Conservation (phyloP, 2,329 filamentous ascomycete genomes). For the Albophoma yamanashiensis region DNA sequence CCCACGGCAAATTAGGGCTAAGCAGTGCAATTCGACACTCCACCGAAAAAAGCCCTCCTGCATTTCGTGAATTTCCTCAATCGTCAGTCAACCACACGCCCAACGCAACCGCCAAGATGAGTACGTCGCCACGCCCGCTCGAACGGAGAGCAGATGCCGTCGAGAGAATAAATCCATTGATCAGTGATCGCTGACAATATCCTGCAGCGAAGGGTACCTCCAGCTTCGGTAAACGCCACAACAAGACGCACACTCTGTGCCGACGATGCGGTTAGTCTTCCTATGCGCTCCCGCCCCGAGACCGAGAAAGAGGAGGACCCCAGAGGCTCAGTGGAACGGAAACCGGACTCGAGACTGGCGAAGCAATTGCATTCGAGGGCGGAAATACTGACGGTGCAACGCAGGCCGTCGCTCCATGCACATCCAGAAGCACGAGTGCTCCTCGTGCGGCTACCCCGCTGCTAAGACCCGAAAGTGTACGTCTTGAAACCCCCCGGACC, state of each 20-base stretch:
- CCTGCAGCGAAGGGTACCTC: conserved; percentile 46
- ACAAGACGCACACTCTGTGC: conserved; percentile 98
- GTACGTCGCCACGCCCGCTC: conserved; percentile 29
- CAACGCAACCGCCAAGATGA: conserved; percentile 44
- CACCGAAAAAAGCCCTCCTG: conserved; percentile 24
- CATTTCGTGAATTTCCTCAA: conserved; percentile 23
- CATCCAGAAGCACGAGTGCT: conserved; percentile 98
- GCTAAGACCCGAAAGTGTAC: conserved; percentile 98
- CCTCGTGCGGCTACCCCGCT: conserved; percentile 89
- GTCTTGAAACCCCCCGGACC: conserved; percentile 28
- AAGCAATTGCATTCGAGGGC: background rate
- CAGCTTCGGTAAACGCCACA: conserved; percentile 62
- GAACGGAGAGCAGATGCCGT: background rate
- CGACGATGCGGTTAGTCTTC: conserved; percentile 83
- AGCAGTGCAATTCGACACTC: conserved; percentile 20
- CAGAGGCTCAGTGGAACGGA: conserved; percentile 1
- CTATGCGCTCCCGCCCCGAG: conserved; percentile 2
- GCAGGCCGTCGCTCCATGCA: conserved; percentile 92
- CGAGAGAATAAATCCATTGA: background rate
- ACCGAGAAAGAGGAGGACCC: conserved; percentile 4
- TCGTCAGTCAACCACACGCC: conserved; percentile 27
- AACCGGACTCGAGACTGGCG: conserved; percentile 5
- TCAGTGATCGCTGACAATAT: conserved; percentile 12
- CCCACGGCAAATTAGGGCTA: conserved; percentile 24
- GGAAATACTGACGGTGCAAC: conserved; percentile 14